phyloP scores from a whole-genome alignment of 768 basidiomycete genomes.

The Rhizopogon roseolus region DNA sequence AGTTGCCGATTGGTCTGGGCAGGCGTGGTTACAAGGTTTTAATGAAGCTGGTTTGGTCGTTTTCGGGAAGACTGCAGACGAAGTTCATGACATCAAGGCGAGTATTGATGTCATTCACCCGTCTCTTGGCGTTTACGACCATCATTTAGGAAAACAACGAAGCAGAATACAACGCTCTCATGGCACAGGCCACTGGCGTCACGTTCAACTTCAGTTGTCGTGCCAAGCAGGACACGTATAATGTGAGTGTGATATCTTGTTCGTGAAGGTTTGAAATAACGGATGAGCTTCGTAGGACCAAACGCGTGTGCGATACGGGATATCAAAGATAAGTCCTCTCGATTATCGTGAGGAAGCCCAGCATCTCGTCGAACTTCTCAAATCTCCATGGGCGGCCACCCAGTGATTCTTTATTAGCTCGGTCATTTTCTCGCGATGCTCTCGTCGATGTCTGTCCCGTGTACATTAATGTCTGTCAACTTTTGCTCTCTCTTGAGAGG shows the following conservation, averaged over 20 bases:
- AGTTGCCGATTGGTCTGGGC: slow-evolving; percentile 84
- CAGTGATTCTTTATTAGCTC: slow-evolving; percentile 44
- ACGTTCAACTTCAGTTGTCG: slow-evolving; percentile 81
- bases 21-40: slow-evolving; percentile 93
- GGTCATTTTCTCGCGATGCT: slow-evolving; percentile 17
- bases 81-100: slow-evolving; percentile 72
- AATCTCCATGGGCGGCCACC: slow-evolving; percentile 44
- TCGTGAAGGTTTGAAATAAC: background rate
- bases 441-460: background rate
- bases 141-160: slow-evolving; percentile 54
- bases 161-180: slow-evolving; percentile 46
- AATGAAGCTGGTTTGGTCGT: slow-evolving; percentile 82
- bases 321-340: slow-evolving; percentile 58
- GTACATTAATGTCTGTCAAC: background rate
- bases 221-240: slow-evolving; percentile 83
- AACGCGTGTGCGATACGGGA: slow-evolving; percentile 77
- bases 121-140: background rate
- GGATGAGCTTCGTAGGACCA: slow-evolving; percentile 50
- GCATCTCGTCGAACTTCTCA: slow-evolving; percentile 54
- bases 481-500: background rate
- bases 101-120: background rate
- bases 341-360: slow-evolving; percentile 69
- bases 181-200: slow-evolving; percentile 63
- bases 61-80: slow-evolving; percentile 75
- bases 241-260: slow-evolving; percentile 42